Evolutionary conservation across 2,329 filamentous ascomycete genomes (phyloP).

Genomic region (Colletotrichum sansevieriae): DNA sequence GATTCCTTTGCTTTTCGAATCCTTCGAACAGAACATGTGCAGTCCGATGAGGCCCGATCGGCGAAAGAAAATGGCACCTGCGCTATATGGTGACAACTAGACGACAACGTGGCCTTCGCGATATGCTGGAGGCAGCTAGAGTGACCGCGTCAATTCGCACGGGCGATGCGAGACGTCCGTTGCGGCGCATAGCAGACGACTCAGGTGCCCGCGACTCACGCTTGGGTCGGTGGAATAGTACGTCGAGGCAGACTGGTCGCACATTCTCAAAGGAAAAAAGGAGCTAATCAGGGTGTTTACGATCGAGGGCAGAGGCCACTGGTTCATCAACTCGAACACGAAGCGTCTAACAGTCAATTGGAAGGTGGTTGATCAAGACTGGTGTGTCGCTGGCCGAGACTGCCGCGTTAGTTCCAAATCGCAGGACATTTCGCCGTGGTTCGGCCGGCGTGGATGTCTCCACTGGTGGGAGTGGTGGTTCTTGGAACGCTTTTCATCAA

Average conservation of each 20-base stretch:
- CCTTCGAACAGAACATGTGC: constrained; percentile 8
- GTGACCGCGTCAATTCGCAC: constrained; percentile 21
- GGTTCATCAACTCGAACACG: constrained; percentile 34
- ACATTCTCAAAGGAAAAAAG: constrained; percentile 27
- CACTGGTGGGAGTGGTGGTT: neutral
- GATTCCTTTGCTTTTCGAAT: neutral
- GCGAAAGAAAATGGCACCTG: constrained; percentile 33
- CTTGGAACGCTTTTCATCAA: no score
- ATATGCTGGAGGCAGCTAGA: constrained; percentile 28
- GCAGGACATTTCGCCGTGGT: neutral
- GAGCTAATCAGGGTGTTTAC: constrained; percentile 29
- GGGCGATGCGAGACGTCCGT: constrained; percentile 27
- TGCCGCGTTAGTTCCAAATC: neutral
- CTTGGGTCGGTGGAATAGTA: constrained; percentile 22
- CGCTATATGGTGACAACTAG: constrained; percentile 24
- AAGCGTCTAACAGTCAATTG: constrained; percentile 26
- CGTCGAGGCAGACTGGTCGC: constrained; percentile 24
- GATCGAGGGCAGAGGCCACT: constrained; percentile 28
- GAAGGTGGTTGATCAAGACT: constrained; percentile 18
- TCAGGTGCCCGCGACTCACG: constrained; percentile 28
- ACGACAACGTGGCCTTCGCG: constrained; percentile 27
- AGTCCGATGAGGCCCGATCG: constrained; percentile 8
- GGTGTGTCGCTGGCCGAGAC: constrained; percentile 17
- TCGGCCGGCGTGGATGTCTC: neutral
- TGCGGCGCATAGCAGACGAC: constrained; percentile 5